Conservation (phyloP, 2,329 filamentous ascomycete species). For the Ceratocystis colombiana region DNA sequence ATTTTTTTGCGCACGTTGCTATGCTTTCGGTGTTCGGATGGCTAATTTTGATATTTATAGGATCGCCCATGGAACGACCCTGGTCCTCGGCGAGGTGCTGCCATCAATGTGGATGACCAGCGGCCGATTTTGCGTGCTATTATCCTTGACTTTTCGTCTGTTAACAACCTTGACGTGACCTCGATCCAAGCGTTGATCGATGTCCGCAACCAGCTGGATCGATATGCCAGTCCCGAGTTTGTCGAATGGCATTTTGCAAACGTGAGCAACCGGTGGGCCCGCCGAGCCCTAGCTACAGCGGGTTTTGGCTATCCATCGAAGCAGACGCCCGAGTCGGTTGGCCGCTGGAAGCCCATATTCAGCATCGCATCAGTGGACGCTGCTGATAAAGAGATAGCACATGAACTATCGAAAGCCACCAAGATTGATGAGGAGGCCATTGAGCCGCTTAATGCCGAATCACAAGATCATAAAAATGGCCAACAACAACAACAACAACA, state of each 20-base stretch:
- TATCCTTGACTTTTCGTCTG: constrained; percentile 48
- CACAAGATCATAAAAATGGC: constrained; percentile 27
- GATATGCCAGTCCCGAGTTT: constrained; percentile 40
- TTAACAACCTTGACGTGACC: constrained; percentile 49
- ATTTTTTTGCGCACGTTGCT: not conserved
- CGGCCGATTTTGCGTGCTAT: constrained; percentile 44
- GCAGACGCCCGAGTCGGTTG: constrained; percentile 29
- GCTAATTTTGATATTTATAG: constrained; percentile 25
- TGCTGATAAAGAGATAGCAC: constrained; percentile 16
- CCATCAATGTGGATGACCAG: constrained; percentile 31
- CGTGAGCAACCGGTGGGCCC: constrained; percentile 47
- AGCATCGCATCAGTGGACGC: constrained; percentile 30
- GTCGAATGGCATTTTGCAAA: constrained; percentile 48
- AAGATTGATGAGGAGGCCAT: constrained; percentile 20
- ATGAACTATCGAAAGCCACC: not conserved
- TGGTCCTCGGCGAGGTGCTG: constrained; percentile 34
- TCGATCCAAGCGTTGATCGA: constrained; percentile 49
- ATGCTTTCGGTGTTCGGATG: not conserved
- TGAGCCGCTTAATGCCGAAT: constrained; percentile 12
- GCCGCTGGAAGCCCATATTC: constrained; percentile 33
- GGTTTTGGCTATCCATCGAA: constrained; percentile 44
- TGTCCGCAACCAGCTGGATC: constrained; percentile 44
- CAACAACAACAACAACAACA: constrained; percentile 19
- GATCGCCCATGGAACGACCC: constrained; percentile 49
- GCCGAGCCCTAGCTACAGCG: constrained; percentile 44